Evolutionary conservation across 202 grass and related monocot genomes (phyloP).

Genomic region (Setaria italica): DNA sequence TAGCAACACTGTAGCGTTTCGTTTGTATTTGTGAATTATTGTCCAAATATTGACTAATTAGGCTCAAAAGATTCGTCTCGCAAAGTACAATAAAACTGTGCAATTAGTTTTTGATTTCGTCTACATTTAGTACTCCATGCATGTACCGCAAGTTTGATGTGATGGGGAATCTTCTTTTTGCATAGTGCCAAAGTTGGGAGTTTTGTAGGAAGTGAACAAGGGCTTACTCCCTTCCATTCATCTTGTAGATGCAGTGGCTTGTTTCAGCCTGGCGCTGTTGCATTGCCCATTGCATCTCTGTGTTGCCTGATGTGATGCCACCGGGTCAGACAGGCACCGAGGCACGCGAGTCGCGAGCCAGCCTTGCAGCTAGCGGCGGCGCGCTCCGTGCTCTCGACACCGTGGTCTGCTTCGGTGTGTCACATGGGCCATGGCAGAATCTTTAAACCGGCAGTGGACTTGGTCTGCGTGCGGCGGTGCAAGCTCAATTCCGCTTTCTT

Average conservation of each 20-base stretch:
- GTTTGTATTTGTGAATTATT: too few species aligned
- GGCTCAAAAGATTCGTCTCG: too few species aligned
- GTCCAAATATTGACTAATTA: too few species aligned
- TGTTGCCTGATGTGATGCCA: background rate
- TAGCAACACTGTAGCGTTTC: too few species aligned
- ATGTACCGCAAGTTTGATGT: too few species aligned
- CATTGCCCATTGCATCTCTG: background rate
- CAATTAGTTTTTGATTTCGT: too few species aligned
- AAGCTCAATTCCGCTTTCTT: background rate
- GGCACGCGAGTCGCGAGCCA: background rate
- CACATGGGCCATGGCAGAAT: conserved; percentile 10
- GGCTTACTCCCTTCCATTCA: background rate
- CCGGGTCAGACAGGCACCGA: background rate
- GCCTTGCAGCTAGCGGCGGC: background rate
- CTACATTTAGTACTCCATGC: too few species aligned
- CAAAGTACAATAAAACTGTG: too few species aligned
- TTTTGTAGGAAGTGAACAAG: too few species aligned
- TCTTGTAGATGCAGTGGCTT: background rate
- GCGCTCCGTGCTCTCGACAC: background rate
- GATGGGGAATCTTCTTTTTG: too few species aligned
- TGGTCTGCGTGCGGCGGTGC: background rate
- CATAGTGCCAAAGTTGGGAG: too few species aligned
- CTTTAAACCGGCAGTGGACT: background rate
- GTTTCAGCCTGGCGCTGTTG: background rate
- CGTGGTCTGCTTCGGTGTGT: background rate